Base-by-base conservation (phyloP, 2,329 filamentous ascomycete species). In the Ophiostoma tasmaniense region DNA sequence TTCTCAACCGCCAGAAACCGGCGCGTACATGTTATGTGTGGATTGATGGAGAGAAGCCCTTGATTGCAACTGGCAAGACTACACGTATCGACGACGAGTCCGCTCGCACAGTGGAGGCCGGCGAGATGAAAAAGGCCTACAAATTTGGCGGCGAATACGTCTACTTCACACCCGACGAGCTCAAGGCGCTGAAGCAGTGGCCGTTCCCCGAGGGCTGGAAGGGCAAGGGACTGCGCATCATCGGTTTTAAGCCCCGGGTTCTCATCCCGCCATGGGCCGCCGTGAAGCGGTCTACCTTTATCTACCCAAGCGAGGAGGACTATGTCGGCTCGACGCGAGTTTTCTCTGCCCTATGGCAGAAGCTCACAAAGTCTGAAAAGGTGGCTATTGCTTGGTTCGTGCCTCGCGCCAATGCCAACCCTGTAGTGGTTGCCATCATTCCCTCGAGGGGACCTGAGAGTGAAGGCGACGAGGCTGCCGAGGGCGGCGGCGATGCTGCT, bases 131-230 rank as follows among this genome's bases (percentile, higher is more conserved):
- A 70, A 97, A 95, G 78, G 95, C 94, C 0, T 99, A 95, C 82
- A 97, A 95, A 74, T 98, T 98, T 75, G 95, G 94, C 14, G 93
- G 92, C 52, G 92, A 96, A 73, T 92, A 92, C 65, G 87, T 99
- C 64, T 85, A 90, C 66, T 99, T 99, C 77, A 89, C 89, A 0
- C 85, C 89, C 0, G 93, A 97, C 42, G 94, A 99, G 77, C 87
- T 94, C 71, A 89, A 89, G 70, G 81, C 85, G 25, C 83, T 99
- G 70, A 89, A 89, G 71, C 82, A 91, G 73, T 73, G 73, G 73
- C n/a, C 68, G 14, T 71, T 73, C 30, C 70, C 71, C 2, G 66
- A 69, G 2, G 70, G 64, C 33, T 97, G 97, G 74, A 94, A 93
- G 2, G 84, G 90, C 1, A 91, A 92, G 0, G 83, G 91, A 14